A percentile compares a stretch with the other conserved stretches of the same genome.
These are phyloP conservation scores for Cadophora luteo-olivacea DNA, from an alignment of 2,329 filamentous ascomycete species.

Conservation along the genomic window DNA sequence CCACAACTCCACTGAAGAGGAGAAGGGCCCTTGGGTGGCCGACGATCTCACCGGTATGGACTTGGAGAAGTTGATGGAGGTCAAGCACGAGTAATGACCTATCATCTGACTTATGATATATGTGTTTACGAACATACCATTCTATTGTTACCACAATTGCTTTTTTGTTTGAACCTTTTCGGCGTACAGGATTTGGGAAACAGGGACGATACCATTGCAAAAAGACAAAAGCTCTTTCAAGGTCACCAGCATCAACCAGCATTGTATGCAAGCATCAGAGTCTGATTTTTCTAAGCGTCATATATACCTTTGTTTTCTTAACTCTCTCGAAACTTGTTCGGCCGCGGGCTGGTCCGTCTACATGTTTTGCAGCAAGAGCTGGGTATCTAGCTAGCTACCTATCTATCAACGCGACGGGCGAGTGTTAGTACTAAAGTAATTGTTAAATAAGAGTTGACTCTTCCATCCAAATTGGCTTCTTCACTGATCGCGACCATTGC, in stretches of 20 bases:
- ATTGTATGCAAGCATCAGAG: conserved; percentile 29
- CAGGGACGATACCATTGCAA: conserved; percentile 38
- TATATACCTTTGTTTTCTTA: conserved; percentile 17
- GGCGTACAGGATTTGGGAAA: conserved; percentile 29
- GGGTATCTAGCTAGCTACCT: neutral
- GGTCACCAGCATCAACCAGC: conserved; percentile 26
- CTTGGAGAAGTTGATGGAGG: conserved; percentile 63
- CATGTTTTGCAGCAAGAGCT: conserved; percentile 20
- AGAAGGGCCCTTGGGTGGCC: conserved; percentile 84
- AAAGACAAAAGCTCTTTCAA: conserved; percentile 37
- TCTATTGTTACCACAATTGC: conserved; percentile 28
- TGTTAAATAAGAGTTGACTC: conserved; percentile 23
- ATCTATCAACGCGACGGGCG: neutral
- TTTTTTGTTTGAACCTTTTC: conserved; percentile 19
- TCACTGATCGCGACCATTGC: neutral
- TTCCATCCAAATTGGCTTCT: neutral
- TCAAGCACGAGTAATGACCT: conserved; percentile 40
- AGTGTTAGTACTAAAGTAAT: conserved; percentile 36
- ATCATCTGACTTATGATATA: conserved; percentile 27
- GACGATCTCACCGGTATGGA: conserved; percentile 72
- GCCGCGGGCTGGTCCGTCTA: conserved; percentile 34
- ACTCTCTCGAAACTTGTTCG: conserved; percentile 24
- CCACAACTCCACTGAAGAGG: conserved; percentile 78
- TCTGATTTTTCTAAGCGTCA: conserved; percentile 22
- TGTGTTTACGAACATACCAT: conserved; percentile 37